Evolutionary conservation across 352 stramenopile genomes (phyloP).

Genomic region (Phytophthora melonis): DNA sequence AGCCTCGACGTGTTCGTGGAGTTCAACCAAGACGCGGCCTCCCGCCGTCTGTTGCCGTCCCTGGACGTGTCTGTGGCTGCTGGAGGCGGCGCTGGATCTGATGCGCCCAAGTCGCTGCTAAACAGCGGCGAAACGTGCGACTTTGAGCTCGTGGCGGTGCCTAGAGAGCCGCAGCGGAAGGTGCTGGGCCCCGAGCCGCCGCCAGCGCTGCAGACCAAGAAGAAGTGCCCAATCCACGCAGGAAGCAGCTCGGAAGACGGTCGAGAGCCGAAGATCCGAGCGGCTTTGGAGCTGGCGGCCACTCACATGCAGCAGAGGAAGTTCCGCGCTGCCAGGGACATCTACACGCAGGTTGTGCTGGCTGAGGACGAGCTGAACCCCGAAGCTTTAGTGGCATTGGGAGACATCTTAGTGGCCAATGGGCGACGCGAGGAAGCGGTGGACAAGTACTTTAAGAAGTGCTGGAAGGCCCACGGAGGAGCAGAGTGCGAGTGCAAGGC

Average conservation of each 20-base stretch:
- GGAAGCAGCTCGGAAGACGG: slow-evolving; percentile 19
- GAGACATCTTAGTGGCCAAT: slow-evolving; percentile 60
- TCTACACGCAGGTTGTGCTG: slow-evolving; percentile 60
- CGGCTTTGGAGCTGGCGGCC: slow-evolving; percentile 47
- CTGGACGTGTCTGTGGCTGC: slow-evolving; percentile 34
- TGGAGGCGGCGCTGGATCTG: background rate
- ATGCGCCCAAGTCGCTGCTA: background rate
- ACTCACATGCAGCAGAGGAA: slow-evolving; percentile 57
- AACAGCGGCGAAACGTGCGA: slow-evolving; percentile 26
- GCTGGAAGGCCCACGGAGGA: slow-evolving; percentile 45
- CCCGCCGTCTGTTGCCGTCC: slow-evolving; percentile 27
- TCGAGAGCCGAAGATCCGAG: slow-evolving; percentile 34
- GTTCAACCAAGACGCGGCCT: slow-evolving; percentile 36
- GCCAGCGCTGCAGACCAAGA: background rate
- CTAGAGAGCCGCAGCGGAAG: slow-evolving; percentile 24
- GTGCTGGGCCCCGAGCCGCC: slow-evolving; percentile 7
- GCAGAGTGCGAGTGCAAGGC: slow-evolving; percentile 26
- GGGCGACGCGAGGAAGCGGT: slow-evolving; percentile 48
- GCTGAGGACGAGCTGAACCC: slow-evolving; percentile 44
- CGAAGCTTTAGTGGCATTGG: slow-evolving; percentile 62
- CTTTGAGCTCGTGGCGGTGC: slow-evolving; percentile 54
- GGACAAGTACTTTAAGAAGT: slow-evolving; percentile 52
- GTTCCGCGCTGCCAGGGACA: slow-evolving; percentile 55
- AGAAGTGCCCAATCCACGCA: slow-evolving; percentile 8
- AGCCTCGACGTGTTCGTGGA: slow-evolving; percentile 58